Base-by-base conservation (phyloP, 768 basidiomycete species). In the Lactarius sp. region DNA sequence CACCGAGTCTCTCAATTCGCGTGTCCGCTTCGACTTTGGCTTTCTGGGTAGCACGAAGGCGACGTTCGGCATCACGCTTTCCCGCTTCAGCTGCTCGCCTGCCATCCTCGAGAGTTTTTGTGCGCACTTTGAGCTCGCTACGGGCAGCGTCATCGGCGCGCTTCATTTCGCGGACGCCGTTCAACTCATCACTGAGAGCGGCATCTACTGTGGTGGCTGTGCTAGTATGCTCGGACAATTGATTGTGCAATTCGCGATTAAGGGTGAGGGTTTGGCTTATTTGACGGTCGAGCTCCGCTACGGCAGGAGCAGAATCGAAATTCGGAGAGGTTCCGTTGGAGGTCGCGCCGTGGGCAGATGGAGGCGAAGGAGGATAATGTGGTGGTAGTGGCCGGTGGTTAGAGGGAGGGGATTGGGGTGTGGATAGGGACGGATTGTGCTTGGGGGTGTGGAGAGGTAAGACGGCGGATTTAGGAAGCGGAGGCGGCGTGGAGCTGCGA, bases 1-100 rank as follows among this genome's bases (percentile, higher is more conserved):
- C 78, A 56, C 80, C 81, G 52, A 92, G 69, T 56, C 75, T 73
- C 63, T 75, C 75, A 53, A 90, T 87, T 47, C 82, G 79, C 69
- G 79, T 80, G 22, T 73, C 77, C 0, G 87, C 82, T 59, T 79
- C 85, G 70, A 90, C 86, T 39, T 87, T 83, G 64, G 81, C 77
- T 49, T 71, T 79, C 72, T 86, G 85, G 16, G 83, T 85, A n/a
- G 80, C 78, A 69, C 86, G 89, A 63, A 95, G 80, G 68, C 86
- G 86, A 78, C 91, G 94, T 75, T 98, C 96, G 4, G 88, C 92
- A 52, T 98, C 95, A 51, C 85, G 82, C 71, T 85, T 89, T 56
- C 79, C 75, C 56, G 83, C 79, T 75, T 99, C 97, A 12, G 94
- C 92, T 34, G 78, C 78, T 37, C 96, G 86, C 74, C 88, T 90